phyloP scores from a whole-genome alignment of 2,329 filamentous ascomycete genomes.

The Fusarium gaditjirri region DNA sequence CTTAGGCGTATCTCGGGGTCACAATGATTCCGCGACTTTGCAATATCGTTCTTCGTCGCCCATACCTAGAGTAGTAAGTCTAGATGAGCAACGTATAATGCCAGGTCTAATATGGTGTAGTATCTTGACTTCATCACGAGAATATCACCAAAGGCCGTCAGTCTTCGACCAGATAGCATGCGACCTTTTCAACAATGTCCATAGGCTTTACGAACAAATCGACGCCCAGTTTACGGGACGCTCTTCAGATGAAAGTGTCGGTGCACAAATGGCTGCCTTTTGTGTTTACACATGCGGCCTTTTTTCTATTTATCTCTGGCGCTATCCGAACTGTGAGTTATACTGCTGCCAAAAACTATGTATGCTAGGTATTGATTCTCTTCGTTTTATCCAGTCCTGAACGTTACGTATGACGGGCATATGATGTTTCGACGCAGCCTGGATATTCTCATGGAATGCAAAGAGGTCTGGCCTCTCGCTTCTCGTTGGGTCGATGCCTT shows the following conservation, averaged over 20 bases:
- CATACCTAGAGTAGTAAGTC: constrained; percentile 63
- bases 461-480: constrained; percentile 63
- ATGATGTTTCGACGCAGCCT: constrained; percentile 59
- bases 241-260: constrained; percentile 59
- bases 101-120: constrained; percentile 44
- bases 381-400: constrained; percentile 56
- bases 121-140: constrained; percentile 55
- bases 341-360: neutral
- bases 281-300: constrained; percentile 66
- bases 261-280: constrained; percentile 65
- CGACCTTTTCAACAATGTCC: constrained; percentile 62
- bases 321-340: constrained; percentile 59
- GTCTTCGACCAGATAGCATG: constrained; percentile 58
- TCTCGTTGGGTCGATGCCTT: constrained; percentile 63
- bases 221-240: constrained; percentile 61
- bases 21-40: constrained; percentile 66
- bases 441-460: constrained; percentile 59
- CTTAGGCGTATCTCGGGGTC: constrained; percentile 63
- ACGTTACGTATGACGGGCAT: constrained; percentile 54
- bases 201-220: constrained; percentile 60
- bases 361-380: constrained; percentile 9
- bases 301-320: constrained; percentile 62
- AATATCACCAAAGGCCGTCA: constrained; percentile 49
- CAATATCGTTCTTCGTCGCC: constrained; percentile 65
- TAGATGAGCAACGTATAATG: neutral